These are phyloP conservation scores for Apiotrichum brassicae DNA, from an alignment of 1,284 basidiomycete species.

Conservation along the genomic window DNA sequence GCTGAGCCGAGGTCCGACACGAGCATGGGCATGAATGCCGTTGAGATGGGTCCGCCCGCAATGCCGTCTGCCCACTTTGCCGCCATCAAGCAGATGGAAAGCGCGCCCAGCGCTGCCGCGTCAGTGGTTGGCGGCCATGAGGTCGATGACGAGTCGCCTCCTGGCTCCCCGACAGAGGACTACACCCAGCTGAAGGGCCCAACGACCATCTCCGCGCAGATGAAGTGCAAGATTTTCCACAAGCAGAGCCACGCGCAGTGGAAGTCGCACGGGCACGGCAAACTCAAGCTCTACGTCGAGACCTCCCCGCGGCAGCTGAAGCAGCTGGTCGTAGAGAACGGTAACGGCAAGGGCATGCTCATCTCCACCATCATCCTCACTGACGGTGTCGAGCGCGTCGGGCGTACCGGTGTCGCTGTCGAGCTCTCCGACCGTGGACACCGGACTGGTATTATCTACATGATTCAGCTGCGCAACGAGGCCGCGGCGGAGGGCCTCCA, in stretches of 20 bases:
- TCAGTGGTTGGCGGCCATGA: neutral
- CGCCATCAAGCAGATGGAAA: constrained; percentile 2
- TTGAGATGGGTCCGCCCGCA: constrained; percentile 1
- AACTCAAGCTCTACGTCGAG: constrained; percentile 74
- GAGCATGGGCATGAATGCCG: neutral
- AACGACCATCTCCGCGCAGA: constrained; percentile 73
- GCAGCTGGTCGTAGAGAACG: constrained; percentile 90
- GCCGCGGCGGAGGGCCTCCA: constrained; percentile 76
- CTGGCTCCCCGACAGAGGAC: constrained; percentile 46
- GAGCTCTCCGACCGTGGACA: constrained; percentile 85
- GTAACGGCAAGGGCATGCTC: constrained; percentile 61
- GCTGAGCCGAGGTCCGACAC: constrained; percentile 4
- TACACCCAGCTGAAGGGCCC: constrained; percentile 56
- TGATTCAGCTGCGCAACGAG: constrained; percentile 92
- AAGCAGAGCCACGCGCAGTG: constrained; percentile 94
- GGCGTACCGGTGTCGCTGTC: constrained; percentile 93
- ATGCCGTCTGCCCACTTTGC: constrained; percentile 11
- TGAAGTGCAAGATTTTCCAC: constrained; percentile 98
- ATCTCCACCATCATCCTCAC: constrained; percentile 94
- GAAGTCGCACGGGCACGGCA: constrained; percentile 87
- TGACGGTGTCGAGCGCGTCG: constrained; percentile 95
- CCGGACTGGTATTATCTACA: constrained; percentile 93
- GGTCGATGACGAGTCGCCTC: constrained; percentile 6
- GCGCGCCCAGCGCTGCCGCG: neutral
- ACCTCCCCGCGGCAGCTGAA: constrained; percentile 72